Evolutionary conservation across 208 protist genomes (phyloP).

Genomic region (Crithidia thermophila): DNA sequence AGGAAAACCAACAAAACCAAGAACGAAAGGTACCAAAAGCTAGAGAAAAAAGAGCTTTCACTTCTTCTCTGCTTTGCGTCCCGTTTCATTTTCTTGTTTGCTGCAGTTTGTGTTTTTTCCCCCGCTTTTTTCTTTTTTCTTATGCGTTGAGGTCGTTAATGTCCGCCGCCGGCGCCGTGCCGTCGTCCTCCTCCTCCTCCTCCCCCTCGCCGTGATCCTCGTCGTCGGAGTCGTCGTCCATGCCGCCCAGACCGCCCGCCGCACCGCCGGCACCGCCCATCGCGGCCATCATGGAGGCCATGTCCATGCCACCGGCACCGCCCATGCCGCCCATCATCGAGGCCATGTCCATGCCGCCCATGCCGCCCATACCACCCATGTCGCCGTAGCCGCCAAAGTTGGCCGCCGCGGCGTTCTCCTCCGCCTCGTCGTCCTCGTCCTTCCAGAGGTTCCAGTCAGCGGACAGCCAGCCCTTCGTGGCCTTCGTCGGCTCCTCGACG

Average conservation of each 20-base stretch:
- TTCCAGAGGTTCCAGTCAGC: constrained; percentile 94
- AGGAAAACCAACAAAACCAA: no score
- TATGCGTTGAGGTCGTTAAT: constrained; percentile 68
- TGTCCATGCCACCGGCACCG: constrained; percentile 43
- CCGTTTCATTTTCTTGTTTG: not conserved
- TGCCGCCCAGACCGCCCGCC: constrained; percentile 27
- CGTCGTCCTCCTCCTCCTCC: constrained; percentile 33
- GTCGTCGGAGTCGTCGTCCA: constrained; percentile 49
- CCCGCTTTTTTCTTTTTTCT: not conserved
- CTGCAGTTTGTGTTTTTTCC: not conserved
- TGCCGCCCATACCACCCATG: constrained; percentile 69
- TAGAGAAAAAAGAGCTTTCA: no score
- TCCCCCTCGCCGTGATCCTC: constrained; percentile 41
- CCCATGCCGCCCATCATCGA: constrained; percentile 74
- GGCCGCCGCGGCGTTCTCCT: constrained; percentile 49
- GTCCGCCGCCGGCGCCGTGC: constrained; percentile 47
- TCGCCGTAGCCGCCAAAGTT: constrained; percentile 88
- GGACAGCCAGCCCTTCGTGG: constrained; percentile 84
- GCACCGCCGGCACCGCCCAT: constrained; percentile 37
- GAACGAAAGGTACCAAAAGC: no score
- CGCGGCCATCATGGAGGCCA: constrained; percentile 62
- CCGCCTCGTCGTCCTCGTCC: constrained; percentile 89
- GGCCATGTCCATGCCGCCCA: constrained; percentile 55
- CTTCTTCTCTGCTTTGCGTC: not conserved
- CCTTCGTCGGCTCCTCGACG: constrained; percentile 67